Evolutionary conservation across 148 eudicot species (phyloP), one percentile per base, ranked within the genome.

Genomic region (Suaeda aralocaspica): DNA sequence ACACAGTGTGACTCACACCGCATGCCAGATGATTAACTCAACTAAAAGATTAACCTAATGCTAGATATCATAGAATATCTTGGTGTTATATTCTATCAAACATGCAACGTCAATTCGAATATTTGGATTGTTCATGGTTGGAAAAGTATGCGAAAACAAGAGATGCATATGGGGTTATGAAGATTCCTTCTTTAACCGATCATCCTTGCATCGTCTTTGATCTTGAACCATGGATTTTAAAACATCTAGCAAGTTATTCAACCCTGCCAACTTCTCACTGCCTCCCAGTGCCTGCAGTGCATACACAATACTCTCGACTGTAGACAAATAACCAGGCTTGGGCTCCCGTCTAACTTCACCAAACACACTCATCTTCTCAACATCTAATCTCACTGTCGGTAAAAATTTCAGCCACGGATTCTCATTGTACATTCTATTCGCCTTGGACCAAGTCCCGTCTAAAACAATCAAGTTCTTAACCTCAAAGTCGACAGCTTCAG

Each of bases 381-480:
- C 42, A 77, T 89, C 88, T 77, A 92, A 74, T 79, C 75, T 86
- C 84, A 89, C 74, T 66, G 84, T 88, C 6, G 98, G 96, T 76
- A 92, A 64, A 14, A 79, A n/a, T 74, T 73, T 89, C 71, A 92
- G 70, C 98, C 98, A 92, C 24, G 98, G 96, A 69, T 89, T 92
- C 83, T 89, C 98, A 34, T 67, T 82, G 75, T 92, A 92, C 75
- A 92, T 82, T 77, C 93, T 82, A 73, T 74, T 89, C 0, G 98
- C 96, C 81, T 92, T 89, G 1, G 88, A 72, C 98, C 98, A 92
- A 1, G 98, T 92, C 42, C 96, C 96, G 72, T 92, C 98, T 74
- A 92, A 77, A 44, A 92, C 93, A 76, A 92, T 92, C 84, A 92
- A 73, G 64, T 89, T 92, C 78, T 82, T 88, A 74, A 92, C 96